phyloP scores from a whole-genome alignment of 352 stramenopile genomes.

The Plasmopara muralis region DNA sequence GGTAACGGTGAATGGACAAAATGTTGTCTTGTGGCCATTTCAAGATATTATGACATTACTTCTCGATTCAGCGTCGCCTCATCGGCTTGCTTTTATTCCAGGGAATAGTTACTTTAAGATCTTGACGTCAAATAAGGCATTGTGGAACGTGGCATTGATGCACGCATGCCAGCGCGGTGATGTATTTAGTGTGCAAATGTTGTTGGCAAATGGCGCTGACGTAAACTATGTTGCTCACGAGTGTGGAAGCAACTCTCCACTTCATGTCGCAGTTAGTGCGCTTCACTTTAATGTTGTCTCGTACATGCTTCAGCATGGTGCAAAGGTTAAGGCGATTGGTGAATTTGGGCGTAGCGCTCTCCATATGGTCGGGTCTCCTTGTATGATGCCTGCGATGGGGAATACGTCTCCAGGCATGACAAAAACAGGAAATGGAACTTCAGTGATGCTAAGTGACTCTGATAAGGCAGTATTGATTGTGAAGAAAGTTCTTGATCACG shows the following conservation, averaged over 20 bases:
- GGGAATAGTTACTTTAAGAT: slow-evolving; percentile 84
- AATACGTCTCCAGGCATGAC: slow-evolving; percentile 23
- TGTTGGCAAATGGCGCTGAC: slow-evolving; percentile 79
- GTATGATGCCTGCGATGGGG: slow-evolving; percentile 44
- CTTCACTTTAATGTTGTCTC: slow-evolving; percentile 84
- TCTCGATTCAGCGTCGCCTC: slow-evolving; percentile 55
- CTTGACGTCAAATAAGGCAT: slow-evolving; percentile 75
- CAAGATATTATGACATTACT: slow-evolving; percentile 60
- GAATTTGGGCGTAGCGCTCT: slow-evolving; percentile 63
- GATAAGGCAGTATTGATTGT: slow-evolving; percentile 76
- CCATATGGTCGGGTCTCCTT: slow-evolving; percentile 74
- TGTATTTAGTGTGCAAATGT: slow-evolving; percentile 82
- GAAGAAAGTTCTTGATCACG: slow-evolving; percentile 75
- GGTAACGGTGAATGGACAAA: slow-evolving; percentile 81
- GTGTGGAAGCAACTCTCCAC: slow-evolving; percentile 66
- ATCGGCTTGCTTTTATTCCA: slow-evolving; percentile 82
- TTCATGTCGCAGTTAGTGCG: slow-evolving; percentile 74
- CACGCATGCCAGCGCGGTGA: slow-evolving; percentile 81
- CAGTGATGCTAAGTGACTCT: slow-evolving; percentile 28
- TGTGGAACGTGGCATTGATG: slow-evolving; percentile 86
- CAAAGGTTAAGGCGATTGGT: slow-evolving; percentile 67
- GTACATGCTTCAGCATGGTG: slow-evolving; percentile 80
- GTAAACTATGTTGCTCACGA: slow-evolving; percentile 85
- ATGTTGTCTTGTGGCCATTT: slow-evolving; percentile 83
- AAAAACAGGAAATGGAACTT: slow-evolving; percentile 17